Evolutionary conservation across 2,329 filamentous ascomycete genomes (phyloP), one percentile per base, ranked within the genome.

Genomic region (Paraphaeosphaeria minitans): DNA sequence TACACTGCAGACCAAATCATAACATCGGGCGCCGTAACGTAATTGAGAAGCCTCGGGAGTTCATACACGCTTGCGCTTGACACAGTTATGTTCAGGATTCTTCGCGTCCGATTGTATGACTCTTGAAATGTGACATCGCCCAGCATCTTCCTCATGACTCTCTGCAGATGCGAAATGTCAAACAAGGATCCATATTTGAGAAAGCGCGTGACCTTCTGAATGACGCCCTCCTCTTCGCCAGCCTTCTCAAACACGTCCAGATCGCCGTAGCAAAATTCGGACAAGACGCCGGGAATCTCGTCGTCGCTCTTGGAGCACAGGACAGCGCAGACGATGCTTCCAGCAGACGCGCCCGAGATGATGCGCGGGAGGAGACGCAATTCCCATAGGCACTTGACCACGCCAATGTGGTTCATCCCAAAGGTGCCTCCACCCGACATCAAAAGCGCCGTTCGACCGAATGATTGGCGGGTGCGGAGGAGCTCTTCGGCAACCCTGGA

Each of bases 61-160:
- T 97, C 93, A 75, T 96, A 95, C 55, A 94, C 85, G 16, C 91
- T 92, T 1, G 92, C 90, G 2, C 91, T 92, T 0, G 93, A 97
- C 7, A 98, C 93, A 58, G 91, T 93, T 39, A 98, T 97, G 74
- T 97, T 98, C 70, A 97, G 85, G 61, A 97, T 93, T 58, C 93
- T 86, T 29, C 92, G 86, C 0, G 93, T 97, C n/a, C 93, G 89
- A 73, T 97, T 96, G 79, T 97, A 97, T 0, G 93, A 92, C 77
- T 98, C 94, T 71, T 94, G 91, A 67, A 98, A 98, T 0, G 94
- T 98, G 68, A 97, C 89, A 68, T 97, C 91, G 39, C 93, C 93
- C 8, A 97, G 83, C 69, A 95, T 81, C 33, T 83, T 83, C 55
- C 87, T 86, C 91, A 98, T 95, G 6, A 96, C 92, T 48, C 89